These are phyloP conservation scores for Flaveria floridana DNA, from an alignment of 140 eudicot species.

Conservation along the genomic window DNA sequence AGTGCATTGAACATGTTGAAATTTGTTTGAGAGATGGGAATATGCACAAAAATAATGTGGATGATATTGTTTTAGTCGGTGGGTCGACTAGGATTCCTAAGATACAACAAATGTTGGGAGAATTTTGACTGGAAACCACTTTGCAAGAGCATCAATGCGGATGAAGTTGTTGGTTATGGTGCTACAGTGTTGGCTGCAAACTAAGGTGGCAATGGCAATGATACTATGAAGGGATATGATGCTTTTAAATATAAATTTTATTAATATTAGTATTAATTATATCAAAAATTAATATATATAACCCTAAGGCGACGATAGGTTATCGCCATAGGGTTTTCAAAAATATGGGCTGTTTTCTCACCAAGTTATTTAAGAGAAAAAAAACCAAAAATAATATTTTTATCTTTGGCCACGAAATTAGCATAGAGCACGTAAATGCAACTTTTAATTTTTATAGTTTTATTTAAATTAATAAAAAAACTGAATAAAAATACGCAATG, in stretches of 20 bases:
- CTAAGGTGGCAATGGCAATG: neutral
- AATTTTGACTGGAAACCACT: neutral
- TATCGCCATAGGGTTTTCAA: no score
- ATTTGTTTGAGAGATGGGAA: neutral
- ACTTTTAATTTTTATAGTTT: no score
- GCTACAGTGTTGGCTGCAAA: neutral
- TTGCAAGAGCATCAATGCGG: neutral
- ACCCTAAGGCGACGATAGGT: no score
- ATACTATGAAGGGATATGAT: neutral
- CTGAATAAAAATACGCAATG: no score
- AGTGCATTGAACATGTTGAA: neutral
- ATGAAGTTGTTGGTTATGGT: neutral
- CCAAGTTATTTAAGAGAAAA: no score
- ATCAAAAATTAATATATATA: no score
- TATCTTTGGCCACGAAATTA: no score
- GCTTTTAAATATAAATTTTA: neutral
- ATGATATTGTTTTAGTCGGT: neutral
- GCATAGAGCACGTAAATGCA: no score
- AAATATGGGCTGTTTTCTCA: no score
- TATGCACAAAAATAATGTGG: neutral
- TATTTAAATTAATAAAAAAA: no score
- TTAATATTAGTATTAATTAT: no score
- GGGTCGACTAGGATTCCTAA: neutral
- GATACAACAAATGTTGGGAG: neutral
- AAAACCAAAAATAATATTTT: no score